These are phyloP conservation scores for Nitzschia sp. DNA, from an alignment of 108 stramenopile genomes.

Conservation along the genomic window DNA sequence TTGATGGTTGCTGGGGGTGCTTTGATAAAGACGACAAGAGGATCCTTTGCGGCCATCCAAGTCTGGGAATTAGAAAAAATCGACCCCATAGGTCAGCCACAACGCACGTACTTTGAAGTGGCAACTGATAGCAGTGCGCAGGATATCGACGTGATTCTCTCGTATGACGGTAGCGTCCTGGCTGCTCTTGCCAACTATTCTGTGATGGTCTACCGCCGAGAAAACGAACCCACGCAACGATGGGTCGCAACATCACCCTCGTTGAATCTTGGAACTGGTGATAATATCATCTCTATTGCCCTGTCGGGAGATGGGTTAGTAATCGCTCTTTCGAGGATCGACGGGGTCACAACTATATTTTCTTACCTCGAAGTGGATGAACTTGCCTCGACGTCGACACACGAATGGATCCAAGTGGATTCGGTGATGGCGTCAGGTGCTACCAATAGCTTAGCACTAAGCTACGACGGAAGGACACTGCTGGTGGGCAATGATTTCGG, in stretches of 20 bases:
- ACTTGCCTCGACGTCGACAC: too few species aligned
- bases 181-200: not conserved
- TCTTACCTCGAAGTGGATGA: too few species aligned
- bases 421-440: too few species aligned
- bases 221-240: not conserved
- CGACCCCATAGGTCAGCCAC: not conserved
- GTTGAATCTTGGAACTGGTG: not conserved
- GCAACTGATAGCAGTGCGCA: not conserved
- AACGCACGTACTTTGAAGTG: not conserved
- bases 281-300: not conserved
- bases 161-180: not conserved
- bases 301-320: constrained; percentile 6
- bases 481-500: not conserved
- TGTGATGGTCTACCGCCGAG: not conserved
- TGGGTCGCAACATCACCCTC: not conserved
- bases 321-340: not conserved
- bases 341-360: too few species aligned
- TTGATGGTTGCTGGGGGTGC: not conserved
- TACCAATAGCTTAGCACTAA: not conserved
- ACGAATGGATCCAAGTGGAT: too few species aligned
- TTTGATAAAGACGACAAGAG: not conserved
- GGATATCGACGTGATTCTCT: not conserved
- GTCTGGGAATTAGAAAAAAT: not conserved
- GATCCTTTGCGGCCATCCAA: not conserved
- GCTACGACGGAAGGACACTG: not conserved